phyloP scores from a whole-genome alignment of 106 monocot species.

The Dendrobium chrysotoxum region DNA sequence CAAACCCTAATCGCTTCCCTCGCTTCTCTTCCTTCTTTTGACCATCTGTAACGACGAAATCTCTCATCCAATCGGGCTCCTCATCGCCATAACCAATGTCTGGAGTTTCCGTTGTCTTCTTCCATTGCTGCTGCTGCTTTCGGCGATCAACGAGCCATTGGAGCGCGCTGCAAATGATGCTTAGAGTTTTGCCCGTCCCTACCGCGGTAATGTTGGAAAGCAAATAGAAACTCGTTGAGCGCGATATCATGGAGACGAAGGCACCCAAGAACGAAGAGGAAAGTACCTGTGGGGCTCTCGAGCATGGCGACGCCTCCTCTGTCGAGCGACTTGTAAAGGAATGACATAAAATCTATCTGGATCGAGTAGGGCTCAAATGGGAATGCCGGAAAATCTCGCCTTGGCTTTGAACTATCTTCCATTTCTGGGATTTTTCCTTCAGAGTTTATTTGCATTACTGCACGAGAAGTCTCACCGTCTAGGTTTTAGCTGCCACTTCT shows the following conservation, averaged over 20 bases:
- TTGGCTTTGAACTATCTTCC: constrained; percentile 13
- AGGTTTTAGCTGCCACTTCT: background rate
- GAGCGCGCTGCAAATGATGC: constrained; percentile 95
- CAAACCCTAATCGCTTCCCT: constrained; percentile 12
- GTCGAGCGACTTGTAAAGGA: constrained; percentile 79
- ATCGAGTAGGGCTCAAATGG: constrained; percentile 92
- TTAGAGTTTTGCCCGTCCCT: constrained; percentile 96
- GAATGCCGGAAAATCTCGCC: constrained; percentile 65
- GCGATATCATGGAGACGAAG: background rate
- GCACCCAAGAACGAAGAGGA: background rate
- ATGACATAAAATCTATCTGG: constrained; percentile 86
- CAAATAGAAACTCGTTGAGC: background rate
- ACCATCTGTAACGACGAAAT: constrained; percentile 34
- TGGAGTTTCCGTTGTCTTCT: background rate
- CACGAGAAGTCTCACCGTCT: background rate
- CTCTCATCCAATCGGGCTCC: constrained; percentile 93
- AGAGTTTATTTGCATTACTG: background rate
- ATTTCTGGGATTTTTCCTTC: constrained; percentile 9
- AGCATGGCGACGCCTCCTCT: constrained; percentile 82
- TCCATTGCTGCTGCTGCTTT: background rate
- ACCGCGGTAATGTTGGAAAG: background rate
- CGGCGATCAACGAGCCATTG: constrained; percentile 79
- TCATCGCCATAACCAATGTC: constrained; percentile 25
- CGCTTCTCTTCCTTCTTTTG: constrained; percentile 4
- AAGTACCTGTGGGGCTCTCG: constrained; percentile 86